Evolutionary conservation across 805 yeast species (phyloP).

Genomic region (Schwanniomyces sp.): DNA sequence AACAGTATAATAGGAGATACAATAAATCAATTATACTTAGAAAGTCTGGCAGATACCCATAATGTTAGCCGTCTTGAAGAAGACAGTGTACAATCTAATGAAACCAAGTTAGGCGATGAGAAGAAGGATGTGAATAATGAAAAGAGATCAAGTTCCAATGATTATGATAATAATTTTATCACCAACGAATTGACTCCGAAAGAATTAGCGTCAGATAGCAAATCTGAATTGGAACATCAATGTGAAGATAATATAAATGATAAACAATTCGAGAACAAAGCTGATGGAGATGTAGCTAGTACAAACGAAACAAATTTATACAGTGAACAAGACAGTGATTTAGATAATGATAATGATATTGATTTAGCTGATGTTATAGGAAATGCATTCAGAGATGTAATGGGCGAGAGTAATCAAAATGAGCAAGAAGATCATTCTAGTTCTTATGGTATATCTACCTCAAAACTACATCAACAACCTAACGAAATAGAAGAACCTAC

Average conservation of each 20-base stretch:
- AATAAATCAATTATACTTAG: slow-evolving; percentile 29
- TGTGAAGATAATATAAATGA: no score
- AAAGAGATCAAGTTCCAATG: not conserved
- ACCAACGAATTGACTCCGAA: not conserved
- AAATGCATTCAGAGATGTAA: slow-evolving; percentile 18
- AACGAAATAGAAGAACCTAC: not conserved
- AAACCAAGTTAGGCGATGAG: not conserved
- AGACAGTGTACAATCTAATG: not conserved
- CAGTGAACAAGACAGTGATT: no score
- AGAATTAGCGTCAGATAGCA: not conserved
- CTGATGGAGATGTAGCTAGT: no score
- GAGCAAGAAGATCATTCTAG: not conserved
- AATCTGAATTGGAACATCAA: not conserved
- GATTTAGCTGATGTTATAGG: slow-evolving; percentile 30
- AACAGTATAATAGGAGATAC: slow-evolving; percentile 41
- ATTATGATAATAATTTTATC: not conserved
- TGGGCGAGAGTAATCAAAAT: not conserved
- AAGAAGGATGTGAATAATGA: not conserved
- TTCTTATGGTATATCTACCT: not conserved
- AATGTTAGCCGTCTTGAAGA: not conserved
- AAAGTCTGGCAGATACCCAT: slow-evolving; percentile 3
- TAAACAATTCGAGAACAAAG: no score
- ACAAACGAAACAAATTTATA: no score
- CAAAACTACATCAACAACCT: not conserved
- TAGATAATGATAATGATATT: slow-evolving; percentile 8